phyloP scores from a whole-genome alignment of 176 grass and related monocot genomes.

The Thinopyrum elongatum region DNA sequence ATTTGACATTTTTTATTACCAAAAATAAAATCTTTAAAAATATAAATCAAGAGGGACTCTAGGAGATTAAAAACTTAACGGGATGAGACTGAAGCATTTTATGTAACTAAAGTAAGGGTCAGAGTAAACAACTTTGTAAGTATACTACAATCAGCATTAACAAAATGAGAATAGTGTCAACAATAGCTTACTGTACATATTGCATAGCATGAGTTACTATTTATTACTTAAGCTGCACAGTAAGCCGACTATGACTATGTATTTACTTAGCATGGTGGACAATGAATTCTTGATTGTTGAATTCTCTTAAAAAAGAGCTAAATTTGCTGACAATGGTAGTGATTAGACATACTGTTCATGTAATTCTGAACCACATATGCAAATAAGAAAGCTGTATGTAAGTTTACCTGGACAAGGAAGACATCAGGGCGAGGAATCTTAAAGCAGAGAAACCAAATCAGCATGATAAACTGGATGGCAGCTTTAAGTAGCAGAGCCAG shows the following conservation, averaged over 20 bases:
- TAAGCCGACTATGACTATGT: not conserved
- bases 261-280: not conserved
- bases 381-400: not conserved
- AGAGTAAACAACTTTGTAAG: not conserved
- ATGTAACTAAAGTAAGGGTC: not conserved
- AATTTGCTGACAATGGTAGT: not conserved
- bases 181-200: not conserved
- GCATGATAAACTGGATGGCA: conserved; percentile 62
- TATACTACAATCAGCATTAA: not conserved
- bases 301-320: not conserved
- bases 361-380: not conserved
- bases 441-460: conserved; percentile 85
- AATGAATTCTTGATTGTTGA: not conserved
- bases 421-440: conserved; percentile 88
- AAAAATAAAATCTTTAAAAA: not conserved
- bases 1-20: not conserved
- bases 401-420: conserved; percentile 71
- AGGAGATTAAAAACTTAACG: not conserved
- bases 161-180: not conserved
- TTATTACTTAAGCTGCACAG: not conserved
- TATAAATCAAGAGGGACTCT: not conserved
- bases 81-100: not conserved
- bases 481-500: conserved; percentile 90
- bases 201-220: not conserved
- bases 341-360: not conserved